Conservation (phyloP, 2,329 filamentous ascomycete species). For the Berkeleyomyces basicola region DNA sequence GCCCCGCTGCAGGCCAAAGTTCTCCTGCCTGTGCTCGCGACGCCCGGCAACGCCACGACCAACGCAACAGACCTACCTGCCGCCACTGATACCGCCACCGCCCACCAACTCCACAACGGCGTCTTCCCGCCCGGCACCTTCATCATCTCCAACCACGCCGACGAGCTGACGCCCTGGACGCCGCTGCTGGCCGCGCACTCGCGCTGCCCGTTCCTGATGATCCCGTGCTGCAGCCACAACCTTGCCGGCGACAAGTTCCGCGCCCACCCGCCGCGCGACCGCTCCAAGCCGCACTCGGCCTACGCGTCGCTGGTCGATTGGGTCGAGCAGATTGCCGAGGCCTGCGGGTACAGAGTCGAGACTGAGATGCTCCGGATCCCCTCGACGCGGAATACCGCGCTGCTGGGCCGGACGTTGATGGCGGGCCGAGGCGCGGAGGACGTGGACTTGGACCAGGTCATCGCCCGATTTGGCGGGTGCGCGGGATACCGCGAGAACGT, state of each 20-base stretch:
- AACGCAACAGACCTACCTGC: constrained; percentile 11
- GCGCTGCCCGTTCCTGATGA: constrained; percentile 69
- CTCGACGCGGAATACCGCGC: constrained; percentile 70
- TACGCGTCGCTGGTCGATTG: constrained; percentile 76
- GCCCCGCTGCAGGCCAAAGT: constrained; percentile 28
- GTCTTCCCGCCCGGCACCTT: constrained; percentile 61
- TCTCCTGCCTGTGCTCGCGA: constrained; percentile 31
- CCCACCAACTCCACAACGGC: constrained; percentile 35
- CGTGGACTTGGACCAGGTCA: constrained; percentile 27
- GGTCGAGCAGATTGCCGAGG: constrained; percentile 49
- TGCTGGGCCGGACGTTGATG: constrained; percentile 45
- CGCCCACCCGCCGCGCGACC: constrained; percentile 38
- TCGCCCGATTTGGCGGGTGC: constrained; percentile 37
- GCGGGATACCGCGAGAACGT: constrained; percentile 44
- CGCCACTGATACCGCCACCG: constrained; percentile 2
- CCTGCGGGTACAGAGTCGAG: constrained; percentile 62
- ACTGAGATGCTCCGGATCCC: constrained; percentile 81
- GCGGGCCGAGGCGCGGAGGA: constrained; percentile 19
- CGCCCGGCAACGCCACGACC: constrained; percentile 13
- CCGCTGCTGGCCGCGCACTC: constrained; percentile 68
- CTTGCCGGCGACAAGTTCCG: constrained; percentile 62
- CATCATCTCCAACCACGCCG: constrained; percentile 92
- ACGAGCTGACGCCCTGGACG: constrained; percentile 92
- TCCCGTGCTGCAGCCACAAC: constrained; percentile 88
- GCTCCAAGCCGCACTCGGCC: constrained; percentile 34